Evolutionary conservation across 2,329 filamentous ascomycete species (phyloP).

Genomic region (Tricladium varicosporioides): DNA sequence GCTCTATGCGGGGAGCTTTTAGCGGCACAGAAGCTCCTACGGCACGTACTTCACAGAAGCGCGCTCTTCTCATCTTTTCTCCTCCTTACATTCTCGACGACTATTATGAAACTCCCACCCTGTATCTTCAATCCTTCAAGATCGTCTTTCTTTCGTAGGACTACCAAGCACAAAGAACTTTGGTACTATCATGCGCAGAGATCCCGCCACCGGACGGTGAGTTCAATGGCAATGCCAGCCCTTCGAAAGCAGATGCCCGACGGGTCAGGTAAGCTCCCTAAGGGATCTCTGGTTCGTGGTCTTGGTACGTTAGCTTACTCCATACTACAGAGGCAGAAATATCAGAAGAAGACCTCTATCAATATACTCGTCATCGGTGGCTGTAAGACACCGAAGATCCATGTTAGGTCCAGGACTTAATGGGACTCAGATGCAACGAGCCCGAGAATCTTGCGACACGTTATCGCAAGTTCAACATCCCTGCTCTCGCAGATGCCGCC

Average conservation of each 20-base stretch:
- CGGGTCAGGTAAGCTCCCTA: slow-evolving; percentile 15
- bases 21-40: too few species aligned
- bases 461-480: slow-evolving; percentile 31
- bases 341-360: slow-evolving; percentile 28
- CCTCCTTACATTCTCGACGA: slow-evolving; percentile 6
- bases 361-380: slow-evolving; percentile 31
- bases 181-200: slow-evolving; percentile 11
- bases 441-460: slow-evolving; percentile 27
- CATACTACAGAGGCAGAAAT: slow-evolving; percentile 12
- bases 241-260: slow-evolving; percentile 18
- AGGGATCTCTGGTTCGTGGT: slow-evolving; percentile 11
- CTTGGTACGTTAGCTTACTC: neutral
- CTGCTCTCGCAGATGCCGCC: slow-evolving; percentile 24
- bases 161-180: slow-evolving; percentile 10
- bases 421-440: slow-evolving; percentile 26
- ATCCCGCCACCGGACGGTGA: slow-evolving; percentile 13
- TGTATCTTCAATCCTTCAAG: slow-evolving; percentile 11
- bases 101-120: slow-evolving; percentile 10
- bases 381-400: slow-evolving; percentile 20
- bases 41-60: too few species aligned
- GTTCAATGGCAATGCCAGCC: slow-evolving; percentile 13
- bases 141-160: slow-evolving; percentile 10
- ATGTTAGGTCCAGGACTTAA: slow-evolving; percentile 8
- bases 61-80: slow-evolving; percentile 5
- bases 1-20: too few species aligned